Base-by-base conservation (phyloP, 129 eudicot species). In the Flaveria robusta region DNA sequence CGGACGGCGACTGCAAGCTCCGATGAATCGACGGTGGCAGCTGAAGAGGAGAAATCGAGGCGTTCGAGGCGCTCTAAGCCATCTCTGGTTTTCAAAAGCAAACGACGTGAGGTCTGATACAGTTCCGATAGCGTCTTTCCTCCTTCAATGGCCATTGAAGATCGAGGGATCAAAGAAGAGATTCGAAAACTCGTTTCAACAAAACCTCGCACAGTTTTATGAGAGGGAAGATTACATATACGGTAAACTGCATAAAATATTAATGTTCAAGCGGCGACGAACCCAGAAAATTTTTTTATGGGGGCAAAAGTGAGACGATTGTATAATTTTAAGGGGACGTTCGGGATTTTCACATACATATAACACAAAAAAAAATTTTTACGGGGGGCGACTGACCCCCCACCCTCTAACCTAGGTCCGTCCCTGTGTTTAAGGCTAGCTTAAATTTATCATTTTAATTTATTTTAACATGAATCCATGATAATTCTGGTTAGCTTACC, bases 1-100 rank as follows among this genome's bases (percentile, higher is more conserved):
- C 83, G 87, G 68, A 90, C 82, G 31, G 86, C 77, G 50, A 78
- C 71, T 84, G 87, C 49, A 79, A 86, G 80, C 76, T 88, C 64
- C 81, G 72, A 74, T 10, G 81, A 43, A 46, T 74, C 43, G 78
- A 79, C 63, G 78, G 83, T 20, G 66, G 58, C 70, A 71, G 92
- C 67, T 64, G 59, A 51, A 1, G 59, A n/a, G 22, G 59, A 51
- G 59, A 51, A 51, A 4, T n/a, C 9, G 59, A 87, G 83, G 8
- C 95, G 90, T 81, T 93, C 98, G 5, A 93, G 88, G 41, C 90
- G 74, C 76, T 93, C 98, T 74, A 93, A 66, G 34, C 86, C 87
- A 76, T 90, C 97, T 68, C 97, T 79, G 58, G 84, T 70, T 85
- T 85, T 88, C 42, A 93, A 52, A 10, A 86, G 78, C 79, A 93